Base-by-base conservation (phyloP, 2,329 filamentous ascomycete species). In the Ceratocystis destructans region DNA sequence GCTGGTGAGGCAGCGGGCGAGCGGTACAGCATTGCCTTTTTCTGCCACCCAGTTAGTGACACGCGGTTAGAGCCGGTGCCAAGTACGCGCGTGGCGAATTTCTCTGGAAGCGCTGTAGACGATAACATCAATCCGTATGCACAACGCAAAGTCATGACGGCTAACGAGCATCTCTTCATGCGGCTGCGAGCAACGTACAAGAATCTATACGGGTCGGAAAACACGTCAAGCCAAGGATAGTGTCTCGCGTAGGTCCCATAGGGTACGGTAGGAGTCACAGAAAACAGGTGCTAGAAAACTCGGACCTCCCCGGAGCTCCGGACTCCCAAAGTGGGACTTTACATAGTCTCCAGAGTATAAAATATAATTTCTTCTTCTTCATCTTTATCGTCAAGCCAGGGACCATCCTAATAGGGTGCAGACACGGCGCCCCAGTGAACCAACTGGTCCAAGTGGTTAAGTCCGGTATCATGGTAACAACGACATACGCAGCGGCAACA, bases 11-110 rank as follows among this genome's bases (percentile, higher is more conserved):
- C 7, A 72, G 77, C 1, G 1, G 80, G 78, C n/a, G 82, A 83
- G 73, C 76, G 86, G 61, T 88, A 87, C 71, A 85, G 83, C 8
- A 85, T 88, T 69, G 86, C 82, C 5, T 88, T 83, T 74, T 88
- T 88, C 75, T 87, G 84, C 69, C 86, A 88, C 71, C 86, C 86
- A 1, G 79, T 81, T 3, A 77, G 81, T 6, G 74, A 76, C 1
- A 80, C 79, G 7, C 73, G 78, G 53, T 74, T 88, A 62, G 79
- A 79, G 61, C 75, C 82, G 1, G 83, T 88, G 59, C 85, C 85
- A 7, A 87, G 85, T 72, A 77, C 81, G 68, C 75, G 79, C 61
- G 83, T 87, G 2, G 75, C 72, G 70, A 74, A 72, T 64, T 78
- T 77, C 64, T 73, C 73, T 44, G 76, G 74, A 50, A 71, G 72